These are phyloP conservation scores for Kwoniella dejecticola DNA, from an alignment of 768 basidiomycete genomes.

Conservation along the genomic window DNA sequence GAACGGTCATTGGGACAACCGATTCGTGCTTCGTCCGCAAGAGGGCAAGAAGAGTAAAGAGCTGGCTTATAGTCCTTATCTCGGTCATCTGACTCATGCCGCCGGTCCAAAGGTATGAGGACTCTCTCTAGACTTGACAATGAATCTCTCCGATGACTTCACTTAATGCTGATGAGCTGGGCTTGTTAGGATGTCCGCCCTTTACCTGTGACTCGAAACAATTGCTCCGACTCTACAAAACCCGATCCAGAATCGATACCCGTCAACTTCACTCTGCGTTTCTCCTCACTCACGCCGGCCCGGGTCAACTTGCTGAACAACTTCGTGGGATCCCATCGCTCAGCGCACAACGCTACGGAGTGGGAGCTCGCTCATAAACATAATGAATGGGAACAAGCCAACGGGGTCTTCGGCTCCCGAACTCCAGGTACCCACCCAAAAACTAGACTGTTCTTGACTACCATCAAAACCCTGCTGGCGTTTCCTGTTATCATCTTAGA, in stretches of 20 bases:
- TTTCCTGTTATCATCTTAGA: constrained; percentile 18
- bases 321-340: background rate
- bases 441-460: constrained; percentile 15
- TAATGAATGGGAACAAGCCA: constrained; percentile 24
- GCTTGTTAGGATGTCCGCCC: constrained; percentile 18
- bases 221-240: constrained; percentile 11
- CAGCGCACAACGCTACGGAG: constrained; percentile 13
- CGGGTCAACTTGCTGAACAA: constrained; percentile 16
- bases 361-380: constrained; percentile 9
- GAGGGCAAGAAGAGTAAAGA: constrained; percentile 16
- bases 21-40: constrained; percentile 15
- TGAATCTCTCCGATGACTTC: background rate
- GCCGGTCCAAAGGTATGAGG: constrained; percentile 26
- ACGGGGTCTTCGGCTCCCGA: constrained; percentile 27
- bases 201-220: constrained; percentile 13
- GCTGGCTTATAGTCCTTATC: constrained; percentile 33
- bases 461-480: background rate
- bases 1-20: constrained; percentile 33
- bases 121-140: background rate
- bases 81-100: constrained; percentile 14
- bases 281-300: constrained; percentile 25
- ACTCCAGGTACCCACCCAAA: constrained; percentile 23
- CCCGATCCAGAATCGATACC: constrained; percentile 18
- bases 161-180: background rate
- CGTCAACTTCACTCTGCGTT: constrained; percentile 21